These are phyloP conservation scores for Geoglossum cookeanum DNA, from an alignment of 2,329 filamentous ascomycete genomes.

Conservation along the genomic window DNA sequence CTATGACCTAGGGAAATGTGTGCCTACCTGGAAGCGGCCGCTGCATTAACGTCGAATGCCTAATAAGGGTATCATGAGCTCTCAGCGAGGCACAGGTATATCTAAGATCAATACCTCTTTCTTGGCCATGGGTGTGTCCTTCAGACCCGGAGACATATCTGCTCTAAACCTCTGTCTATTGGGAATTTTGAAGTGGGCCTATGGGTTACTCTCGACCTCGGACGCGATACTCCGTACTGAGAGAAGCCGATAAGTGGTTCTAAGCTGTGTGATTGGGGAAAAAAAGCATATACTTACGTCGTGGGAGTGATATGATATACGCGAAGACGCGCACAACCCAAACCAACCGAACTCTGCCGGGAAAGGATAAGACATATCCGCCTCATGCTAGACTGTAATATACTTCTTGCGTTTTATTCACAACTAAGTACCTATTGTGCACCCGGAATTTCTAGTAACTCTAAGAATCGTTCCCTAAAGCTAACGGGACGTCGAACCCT, in stretches of 20 bases:
- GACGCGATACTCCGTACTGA: not conserved
- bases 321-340: not conserved
- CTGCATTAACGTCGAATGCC: constrained; percentile 1
- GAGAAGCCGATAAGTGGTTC: not conserved
- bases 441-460: no score
- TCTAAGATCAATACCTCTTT: not conserved
- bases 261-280: not conserved
- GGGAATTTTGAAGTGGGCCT: not conserved
- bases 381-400: no score
- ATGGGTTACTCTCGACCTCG: not conserved
- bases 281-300: not conserved
- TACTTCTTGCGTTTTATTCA: no score
- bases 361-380: no score
- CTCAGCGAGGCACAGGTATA: not conserved
- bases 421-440: no score
- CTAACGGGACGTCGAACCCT: no score
- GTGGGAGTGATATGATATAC: not conserved
- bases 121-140: constrained; percentile 27
- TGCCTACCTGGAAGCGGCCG: not conserved
- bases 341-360: not conserved
- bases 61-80: not conserved
- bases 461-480: no score
- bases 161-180: not conserved
- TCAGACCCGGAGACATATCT: constrained; percentile 21
- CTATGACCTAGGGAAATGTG: not conserved